Conservation (phyloP, 371 early-diverging fungal genomes). For the Haplosporangium sp. region DNA sequence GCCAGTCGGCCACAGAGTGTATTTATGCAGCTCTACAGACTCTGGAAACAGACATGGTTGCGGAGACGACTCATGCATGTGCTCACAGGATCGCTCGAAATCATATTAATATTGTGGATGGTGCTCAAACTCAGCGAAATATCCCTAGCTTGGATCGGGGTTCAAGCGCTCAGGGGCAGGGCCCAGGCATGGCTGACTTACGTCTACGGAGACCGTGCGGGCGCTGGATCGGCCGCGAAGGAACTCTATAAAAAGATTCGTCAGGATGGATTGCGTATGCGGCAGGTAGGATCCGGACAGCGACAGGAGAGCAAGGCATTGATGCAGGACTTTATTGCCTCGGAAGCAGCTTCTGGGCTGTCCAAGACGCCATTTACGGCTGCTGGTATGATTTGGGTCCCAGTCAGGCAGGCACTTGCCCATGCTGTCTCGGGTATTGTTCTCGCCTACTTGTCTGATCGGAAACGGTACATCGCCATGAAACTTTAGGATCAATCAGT, state of each 20-base stretch:
- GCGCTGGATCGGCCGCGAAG: constrained; percentile 29
- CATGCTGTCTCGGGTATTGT: constrained; percentile 33
- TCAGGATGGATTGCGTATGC: constrained; percentile 19
- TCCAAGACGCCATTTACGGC: constrained; percentile 28
- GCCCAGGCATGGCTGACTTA: constrained; percentile 24
- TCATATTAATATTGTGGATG: constrained; percentile 27
- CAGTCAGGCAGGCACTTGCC: constrained; percentile 11
- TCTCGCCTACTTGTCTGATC: constrained; percentile 27
- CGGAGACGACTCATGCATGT: constrained; percentile 46
- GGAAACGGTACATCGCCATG: constrained; percentile 11
- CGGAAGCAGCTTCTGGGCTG: constrained; percentile 18
- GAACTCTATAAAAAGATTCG: constrained; percentile 45
- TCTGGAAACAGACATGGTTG: constrained; percentile 50
- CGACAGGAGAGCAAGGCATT: constrained; percentile 14
- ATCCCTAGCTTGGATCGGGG: constrained; percentile 27
- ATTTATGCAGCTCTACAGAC: constrained; percentile 36
- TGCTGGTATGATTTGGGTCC: constrained; percentile 32
- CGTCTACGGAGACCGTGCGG: constrained; percentile 32
- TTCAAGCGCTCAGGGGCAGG: constrained; percentile 16
- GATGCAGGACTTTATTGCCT: constrained; percentile 8
- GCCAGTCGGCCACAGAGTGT: constrained; percentile 33
- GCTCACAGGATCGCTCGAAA: constrained; percentile 35
- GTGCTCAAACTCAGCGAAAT: constrained; percentile 34
- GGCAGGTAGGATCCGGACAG: background rate
- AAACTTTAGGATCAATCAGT: constrained; percentile 12